Conservation (phyloP, 495 filamentous ascomycete species). For the Bacidia rubella region DNA sequence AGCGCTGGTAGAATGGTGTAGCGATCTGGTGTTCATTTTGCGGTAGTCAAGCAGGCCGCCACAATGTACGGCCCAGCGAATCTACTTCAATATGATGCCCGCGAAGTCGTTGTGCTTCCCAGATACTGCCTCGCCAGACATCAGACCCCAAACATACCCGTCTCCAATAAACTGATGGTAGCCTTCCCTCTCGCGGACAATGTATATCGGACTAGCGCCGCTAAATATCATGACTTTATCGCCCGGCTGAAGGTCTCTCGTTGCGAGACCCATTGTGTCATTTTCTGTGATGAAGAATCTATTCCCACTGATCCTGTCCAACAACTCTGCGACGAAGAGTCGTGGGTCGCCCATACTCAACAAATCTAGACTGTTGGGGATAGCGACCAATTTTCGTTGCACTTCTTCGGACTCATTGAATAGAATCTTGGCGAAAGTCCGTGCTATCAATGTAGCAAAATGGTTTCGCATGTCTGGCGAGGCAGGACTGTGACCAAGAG, state of each 20-base stretch:
- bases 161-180: background rate
- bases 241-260: background rate
- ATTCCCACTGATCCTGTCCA: background rate
- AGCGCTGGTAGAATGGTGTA: too few species aligned
- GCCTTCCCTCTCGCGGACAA: background rate
- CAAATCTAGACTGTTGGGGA: background rate
- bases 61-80: too few species aligned
- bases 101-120: too few species aligned
- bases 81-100: too few species aligned
- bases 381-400: background rate
- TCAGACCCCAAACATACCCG: background rate
- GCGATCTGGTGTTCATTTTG: too few species aligned
- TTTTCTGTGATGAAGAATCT: background rate
- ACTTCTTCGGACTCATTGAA: background rate
- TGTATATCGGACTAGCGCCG: background rate
- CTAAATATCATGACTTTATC: conserved; percentile 1
- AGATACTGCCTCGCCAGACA: background rate
- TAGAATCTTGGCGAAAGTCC: background rate
- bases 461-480: background rate
- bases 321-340: background rate
- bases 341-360: background rate
- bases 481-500: background rate
- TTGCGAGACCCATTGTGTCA: background rate
- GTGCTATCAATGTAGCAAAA: background rate
- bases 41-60: too few species aligned